Base-by-base conservation (phyloP, 2,329 filamentous ascomycete species). In the Cercospora canescens region DNA sequence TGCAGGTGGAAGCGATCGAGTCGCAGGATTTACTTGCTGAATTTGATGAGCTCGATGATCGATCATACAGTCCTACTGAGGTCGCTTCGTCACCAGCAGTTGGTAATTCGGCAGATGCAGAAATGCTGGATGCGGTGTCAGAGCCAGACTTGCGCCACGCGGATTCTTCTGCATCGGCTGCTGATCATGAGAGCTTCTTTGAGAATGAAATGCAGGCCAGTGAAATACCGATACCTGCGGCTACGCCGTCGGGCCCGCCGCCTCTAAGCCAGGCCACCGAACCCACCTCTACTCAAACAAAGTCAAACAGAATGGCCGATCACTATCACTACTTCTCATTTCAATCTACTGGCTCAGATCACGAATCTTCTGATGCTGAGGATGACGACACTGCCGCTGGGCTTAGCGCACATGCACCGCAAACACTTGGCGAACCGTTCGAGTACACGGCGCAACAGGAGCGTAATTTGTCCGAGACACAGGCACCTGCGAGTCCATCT, bases 261-360 rank as follows among this genome's bases (percentile, higher is more conserved):
- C 21, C 9, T 41, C 48, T 56, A 6, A 55, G 50, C 37, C 60
- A 55, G 34, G 35, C 39, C 52, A 18, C 35, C 8, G 57, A 45
- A 45, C 35, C 55, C 24, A 41, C 58, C 28, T 62, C 65, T 11
- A 59, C 62, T 5, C 65, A 65, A 59, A 21, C 45, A 24, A 52
- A 52, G 24, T 11, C 34, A 8, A 62, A 41, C 11, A 65, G 52
- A 30, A 48, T 63, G 48, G 32, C 24, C 21, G 66, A 68, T 21
- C 37, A 32, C n/a, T 60, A 66, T 37, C 54, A 60, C 39, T 64
- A 66, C 52, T 65, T 67, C 45, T 69, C 67, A 16, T 67, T 69
- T 28, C 65, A 69, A 45, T 60, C 67, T 3, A 50, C 34, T 6
- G 62, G 32, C 4, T 63, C 69, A 24, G 60, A 65, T 16, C 39